These are phyloP conservation scores for Crithidia fasciculata DNA, from an alignment of 208 protist genomes.

Conservation along the genomic window DNA sequence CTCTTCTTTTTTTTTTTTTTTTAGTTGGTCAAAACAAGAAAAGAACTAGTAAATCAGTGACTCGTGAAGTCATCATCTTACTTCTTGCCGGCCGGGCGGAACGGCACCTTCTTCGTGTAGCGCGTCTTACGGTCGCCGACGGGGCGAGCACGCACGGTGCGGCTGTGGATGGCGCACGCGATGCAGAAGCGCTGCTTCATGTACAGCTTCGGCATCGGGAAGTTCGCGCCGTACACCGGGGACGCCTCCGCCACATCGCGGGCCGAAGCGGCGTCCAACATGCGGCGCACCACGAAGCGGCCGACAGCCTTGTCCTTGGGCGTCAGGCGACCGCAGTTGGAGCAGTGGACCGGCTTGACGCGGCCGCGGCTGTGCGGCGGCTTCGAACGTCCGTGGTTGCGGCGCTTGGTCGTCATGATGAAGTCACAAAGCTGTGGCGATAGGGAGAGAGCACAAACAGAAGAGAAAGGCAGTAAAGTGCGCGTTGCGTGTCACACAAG, in stretches of 20 bases:
- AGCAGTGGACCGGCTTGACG: slow-evolving; percentile 92
- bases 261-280: slow-evolving; percentile 97
- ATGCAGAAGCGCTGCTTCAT: slow-evolving; percentile 99
- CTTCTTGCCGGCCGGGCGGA: slow-evolving; percentile 51
- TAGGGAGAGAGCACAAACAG: background rate
- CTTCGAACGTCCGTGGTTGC: slow-evolving; percentile 94
- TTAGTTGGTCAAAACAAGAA: slow-evolving; percentile 12
- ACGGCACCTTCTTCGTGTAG: slow-evolving; percentile 85
- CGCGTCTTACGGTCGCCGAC: slow-evolving; percentile 84
- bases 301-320: slow-evolving; percentile 98
- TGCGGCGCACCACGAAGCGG: slow-evolving; percentile 98
- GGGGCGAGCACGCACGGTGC: slow-evolving; percentile 94
- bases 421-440: slow-evolving; percentile 19
- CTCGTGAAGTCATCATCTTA: slow-evolving; percentile 28
- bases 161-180: slow-evolving; percentile 99
- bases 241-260: slow-evolving; percentile 97
- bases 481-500: too few species aligned
- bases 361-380: slow-evolving; percentile 91
- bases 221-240: slow-evolving; percentile 90
- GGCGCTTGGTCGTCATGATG: slow-evolving; percentile 93
- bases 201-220: slow-evolving; percentile 99
- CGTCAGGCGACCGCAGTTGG: slow-evolving; percentile 92
- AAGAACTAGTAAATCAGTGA: slow-evolving; percentile 24
- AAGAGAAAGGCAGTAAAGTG: too few species aligned
- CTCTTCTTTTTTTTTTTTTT: slow-evolving; percentile 10